Conservation (phyloP, 2,329 filamentous ascomycete species). For the Cercospora sp. region DNA sequence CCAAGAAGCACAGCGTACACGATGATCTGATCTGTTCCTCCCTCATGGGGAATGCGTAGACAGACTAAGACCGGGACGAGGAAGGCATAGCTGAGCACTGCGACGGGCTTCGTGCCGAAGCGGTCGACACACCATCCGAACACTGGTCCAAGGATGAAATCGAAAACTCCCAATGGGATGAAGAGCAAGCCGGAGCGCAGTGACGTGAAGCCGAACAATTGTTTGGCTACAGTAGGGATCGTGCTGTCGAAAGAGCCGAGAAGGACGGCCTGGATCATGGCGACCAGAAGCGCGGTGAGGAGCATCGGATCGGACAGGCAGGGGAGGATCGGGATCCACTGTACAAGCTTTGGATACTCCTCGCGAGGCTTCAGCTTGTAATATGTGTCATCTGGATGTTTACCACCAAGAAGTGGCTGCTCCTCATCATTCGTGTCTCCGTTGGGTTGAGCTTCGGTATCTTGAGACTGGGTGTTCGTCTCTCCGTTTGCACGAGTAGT, state of each 20-base stretch:
- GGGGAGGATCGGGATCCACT: constrained; percentile 52
- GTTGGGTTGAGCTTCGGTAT: constrained; percentile 16
- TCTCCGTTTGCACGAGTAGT: constrained; percentile 22
- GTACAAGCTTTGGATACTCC: constrained; percentile 43
- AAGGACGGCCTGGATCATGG: constrained; percentile 48
- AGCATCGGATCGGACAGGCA: constrained; percentile 45
- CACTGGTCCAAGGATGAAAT: constrained; percentile 49
- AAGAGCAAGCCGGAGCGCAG: constrained; percentile 50
- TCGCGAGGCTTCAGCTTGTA: constrained; percentile 46
- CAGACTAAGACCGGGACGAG: constrained; percentile 47
- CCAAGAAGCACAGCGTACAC: constrained; percentile 50
- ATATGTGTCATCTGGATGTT: constrained; percentile 36
- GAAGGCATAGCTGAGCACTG: constrained; percentile 46
- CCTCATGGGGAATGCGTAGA: constrained; percentile 46
- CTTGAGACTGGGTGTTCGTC: constrained; percentile 20
- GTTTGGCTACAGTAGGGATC: constrained; percentile 46
- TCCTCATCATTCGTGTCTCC: constrained; percentile 35
- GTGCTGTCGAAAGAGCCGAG: constrained; percentile 51
- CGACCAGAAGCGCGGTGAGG: constrained; percentile 43
- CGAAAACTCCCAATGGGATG: constrained; percentile 46
- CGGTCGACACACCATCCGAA: constrained; percentile 52
- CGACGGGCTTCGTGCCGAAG: constrained; percentile 47
- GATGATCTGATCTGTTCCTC: constrained; percentile 44
- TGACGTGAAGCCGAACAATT: constrained; percentile 48
- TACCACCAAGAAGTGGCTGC: constrained; percentile 42